These are phyloP conservation scores for Chlorella ohadii DNA, from an alignment of 139 green algal species.

Conservation along the genomic window DNA sequence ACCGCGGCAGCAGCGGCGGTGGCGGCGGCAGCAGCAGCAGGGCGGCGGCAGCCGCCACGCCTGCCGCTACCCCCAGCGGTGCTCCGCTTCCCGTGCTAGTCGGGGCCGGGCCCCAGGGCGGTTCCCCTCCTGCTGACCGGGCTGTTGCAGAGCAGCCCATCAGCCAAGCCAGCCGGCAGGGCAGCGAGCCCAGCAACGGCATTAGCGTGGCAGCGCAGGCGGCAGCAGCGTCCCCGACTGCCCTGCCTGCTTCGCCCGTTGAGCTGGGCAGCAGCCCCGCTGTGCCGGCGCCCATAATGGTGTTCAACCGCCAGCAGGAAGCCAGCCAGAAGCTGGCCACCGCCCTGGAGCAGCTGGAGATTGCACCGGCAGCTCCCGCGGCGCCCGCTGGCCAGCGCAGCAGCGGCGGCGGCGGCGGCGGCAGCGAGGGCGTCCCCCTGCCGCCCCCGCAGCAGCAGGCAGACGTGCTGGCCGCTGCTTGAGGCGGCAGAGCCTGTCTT, in stretches of 20 bases:
- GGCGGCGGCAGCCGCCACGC: not conserved
- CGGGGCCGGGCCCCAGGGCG: not conserved
- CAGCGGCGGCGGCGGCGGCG: not conserved
- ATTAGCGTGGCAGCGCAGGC: not conserved
- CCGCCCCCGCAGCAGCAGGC: not conserved
- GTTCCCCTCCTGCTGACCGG: not conserved
- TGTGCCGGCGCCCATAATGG: not conserved
- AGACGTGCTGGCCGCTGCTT: not conserved
- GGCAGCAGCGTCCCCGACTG: not conserved
- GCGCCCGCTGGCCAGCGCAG: not conserved
- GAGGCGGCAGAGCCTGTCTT: not conserved
- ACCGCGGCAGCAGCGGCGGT: not conserved
- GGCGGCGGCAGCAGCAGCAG: not conserved
- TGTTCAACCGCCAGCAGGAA: not conserved
- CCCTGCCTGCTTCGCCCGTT: not conserved
- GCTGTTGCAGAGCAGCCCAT: too few relatives aligned
- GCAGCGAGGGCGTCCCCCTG: too few relatives aligned
- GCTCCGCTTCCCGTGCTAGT: not conserved
- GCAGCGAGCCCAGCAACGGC: not conserved
- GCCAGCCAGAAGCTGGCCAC: not conserved
- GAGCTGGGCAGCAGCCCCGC: too few relatives aligned
- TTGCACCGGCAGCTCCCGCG: not conserved
- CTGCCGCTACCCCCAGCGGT: not conserved
- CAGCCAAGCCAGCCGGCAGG: too few relatives aligned
- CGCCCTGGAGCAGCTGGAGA: not conserved